A percentile compares a stretch with the other conserved stretches of the same genome.
Conservation (phyloP, 768 basidiomycete genomes). For the Psilocybe sp. region DNA sequence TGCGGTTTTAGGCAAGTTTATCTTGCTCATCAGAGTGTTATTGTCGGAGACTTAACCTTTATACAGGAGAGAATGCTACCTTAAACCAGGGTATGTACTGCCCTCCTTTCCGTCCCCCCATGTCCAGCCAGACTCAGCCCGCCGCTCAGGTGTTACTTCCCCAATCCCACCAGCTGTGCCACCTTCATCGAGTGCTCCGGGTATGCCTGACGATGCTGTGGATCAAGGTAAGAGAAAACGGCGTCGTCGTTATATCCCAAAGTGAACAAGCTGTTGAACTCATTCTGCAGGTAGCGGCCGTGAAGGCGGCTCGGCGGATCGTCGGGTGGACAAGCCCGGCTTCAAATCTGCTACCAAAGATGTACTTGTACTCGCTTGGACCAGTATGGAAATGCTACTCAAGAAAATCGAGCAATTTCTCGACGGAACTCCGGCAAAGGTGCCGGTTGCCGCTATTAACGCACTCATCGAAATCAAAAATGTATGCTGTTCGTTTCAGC, state of each 20-base stretch:
- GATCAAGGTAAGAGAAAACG: not conserved
- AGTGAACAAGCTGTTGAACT: not conserved
- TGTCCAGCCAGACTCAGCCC: too few species aligned
- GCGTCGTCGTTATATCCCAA: not conserved
- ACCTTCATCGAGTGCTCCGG: too few species aligned
- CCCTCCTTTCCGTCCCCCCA: too few species aligned
- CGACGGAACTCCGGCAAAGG: conserved; percentile 8
- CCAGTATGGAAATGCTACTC: conserved; percentile 5
- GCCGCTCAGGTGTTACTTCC: too few species aligned
- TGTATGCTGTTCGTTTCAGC: not conserved
- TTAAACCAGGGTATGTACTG: too few species aligned
- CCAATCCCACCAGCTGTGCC: too few species aligned
- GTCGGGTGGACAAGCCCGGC: not conserved
- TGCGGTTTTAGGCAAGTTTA: too few species aligned
- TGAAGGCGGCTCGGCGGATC: not conserved
- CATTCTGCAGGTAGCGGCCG: not conserved
- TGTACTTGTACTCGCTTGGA: not conserved
- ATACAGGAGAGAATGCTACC: too few species aligned
- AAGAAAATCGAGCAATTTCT: conserved; percentile 8
- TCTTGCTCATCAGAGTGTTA: too few species aligned
- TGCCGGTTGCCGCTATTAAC: conserved; percentile 10
- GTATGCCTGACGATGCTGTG: too few species aligned
- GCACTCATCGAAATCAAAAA: conserved; percentile 8
- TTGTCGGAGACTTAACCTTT: too few species aligned
- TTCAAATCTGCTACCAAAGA: not conserved